These are phyloP conservation scores for Kodamaea anthophila DNA, from an alignment of 1,139 yeast species.

Conservation along the genomic window DNA sequence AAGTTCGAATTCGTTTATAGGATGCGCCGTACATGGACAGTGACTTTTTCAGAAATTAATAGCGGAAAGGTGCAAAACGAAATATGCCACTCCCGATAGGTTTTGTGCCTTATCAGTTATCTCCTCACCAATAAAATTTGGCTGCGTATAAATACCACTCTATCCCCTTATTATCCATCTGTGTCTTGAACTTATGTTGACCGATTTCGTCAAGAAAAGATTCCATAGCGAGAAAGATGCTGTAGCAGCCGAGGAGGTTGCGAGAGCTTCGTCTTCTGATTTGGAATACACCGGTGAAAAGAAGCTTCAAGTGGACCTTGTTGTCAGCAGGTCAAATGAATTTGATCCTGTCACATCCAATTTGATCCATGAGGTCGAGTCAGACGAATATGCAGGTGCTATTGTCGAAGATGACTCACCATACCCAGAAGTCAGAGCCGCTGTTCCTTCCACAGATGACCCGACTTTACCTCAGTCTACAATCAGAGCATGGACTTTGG, in stretches of 20 bases:
- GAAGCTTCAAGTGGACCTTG: constrained; percentile 11
- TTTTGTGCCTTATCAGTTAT: too few species aligned
- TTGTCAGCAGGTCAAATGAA: constrained; percentile 28
- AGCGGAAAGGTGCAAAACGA: too few species aligned
- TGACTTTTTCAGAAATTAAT: too few species aligned
- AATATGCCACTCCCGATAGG: too few species aligned
- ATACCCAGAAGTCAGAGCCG: constrained; percentile 64
- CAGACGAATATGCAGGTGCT: constrained; percentile 40
- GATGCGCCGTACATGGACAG: too few species aligned
- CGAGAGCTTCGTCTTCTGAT: constrained; percentile 9
- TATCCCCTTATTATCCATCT: too few species aligned
- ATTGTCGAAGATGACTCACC: constrained; percentile 52
- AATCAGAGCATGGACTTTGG: constrained; percentile 53
- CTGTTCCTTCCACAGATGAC: constrained; percentile 60
- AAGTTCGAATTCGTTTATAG: too few species aligned
- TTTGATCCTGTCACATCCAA: constrained; percentile 33
- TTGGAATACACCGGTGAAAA: constrained; percentile 15
- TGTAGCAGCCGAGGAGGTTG: neutral
- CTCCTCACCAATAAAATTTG: too few species aligned
- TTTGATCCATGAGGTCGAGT: constrained; percentile 14
- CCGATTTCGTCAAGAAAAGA: too few species aligned
- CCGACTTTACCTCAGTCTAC: constrained; percentile 52
- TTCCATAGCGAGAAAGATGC: constrained; percentile 1
- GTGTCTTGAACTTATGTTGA: too few species aligned
- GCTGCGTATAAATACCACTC: constrained; percentile 2